Evolutionary conservation across 1,139 yeast genomes (phyloP), one percentile per base, ranked within the genome.

Genomic region (Hansenula sp.): DNA sequence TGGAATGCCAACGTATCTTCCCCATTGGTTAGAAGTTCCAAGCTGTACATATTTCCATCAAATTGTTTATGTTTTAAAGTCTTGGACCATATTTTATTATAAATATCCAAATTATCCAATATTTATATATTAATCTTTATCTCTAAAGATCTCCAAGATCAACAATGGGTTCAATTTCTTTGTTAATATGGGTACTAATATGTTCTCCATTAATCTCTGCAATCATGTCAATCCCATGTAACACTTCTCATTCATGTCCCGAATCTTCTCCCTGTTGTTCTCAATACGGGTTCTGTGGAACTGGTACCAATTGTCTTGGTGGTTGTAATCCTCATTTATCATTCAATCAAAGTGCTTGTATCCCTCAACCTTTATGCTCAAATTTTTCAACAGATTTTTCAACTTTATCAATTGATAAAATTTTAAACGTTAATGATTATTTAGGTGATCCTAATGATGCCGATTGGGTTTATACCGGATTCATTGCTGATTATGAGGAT

Each of bases 281-380:
- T 18, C 88, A 82, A 53, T 85, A 79, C 56, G 95, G 96, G 30
- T 71, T 67, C 13, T 89, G 96, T 72, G 96, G 96, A 43, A 74
- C 83, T 16, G 96, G 96, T 2, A 70, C 81, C 3, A 71, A 75
- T 61, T 89, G 96, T 70, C 71, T 89, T 41, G 93, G 89, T 41
- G 93, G 95, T 39, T 80, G 86, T 66, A 78, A 79, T 59, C 72
- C 80, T 37, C 63, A 71, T 42, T 74, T 51, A 52, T 79, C 84
- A 0, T 78, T 57, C 61, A 34, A 36, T 52, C 57, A 70, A 47
- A 61, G 71, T 10, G 72, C 84, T 1, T 80, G 86, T 63, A 72
- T 79, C 80, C 84, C 90, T n/a, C 74, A 83, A 82, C 77, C 79
- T 3, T 57, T 66, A 3, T 72, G 77, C 55, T 56, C 68, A 45